These are phyloP conservation scores for Ascoidea asiatica DNA, from an alignment of 805 yeast species.

Conservation along the genomic window DNA sequence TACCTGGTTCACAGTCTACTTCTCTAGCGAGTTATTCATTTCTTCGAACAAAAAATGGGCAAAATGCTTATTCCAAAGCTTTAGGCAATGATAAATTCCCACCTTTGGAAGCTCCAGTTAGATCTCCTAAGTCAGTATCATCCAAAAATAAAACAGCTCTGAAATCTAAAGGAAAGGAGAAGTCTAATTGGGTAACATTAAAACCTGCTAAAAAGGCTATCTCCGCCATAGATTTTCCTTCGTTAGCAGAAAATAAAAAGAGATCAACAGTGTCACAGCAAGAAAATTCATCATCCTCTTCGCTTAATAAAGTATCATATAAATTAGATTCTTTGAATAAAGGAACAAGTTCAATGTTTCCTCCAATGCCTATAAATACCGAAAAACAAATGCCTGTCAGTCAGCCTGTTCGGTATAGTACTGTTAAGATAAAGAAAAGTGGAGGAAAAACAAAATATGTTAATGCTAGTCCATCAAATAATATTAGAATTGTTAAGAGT, in stretches of 20 bases:
- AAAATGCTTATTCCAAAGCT: not conserved
- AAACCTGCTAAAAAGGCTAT: not conserved
- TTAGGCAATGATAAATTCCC: not conserved
- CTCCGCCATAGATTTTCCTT: not conserved
- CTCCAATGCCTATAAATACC: not conserved
- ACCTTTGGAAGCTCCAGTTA: conserved; percentile 14
- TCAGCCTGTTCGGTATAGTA: not conserved
- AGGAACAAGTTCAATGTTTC: too few relatives aligned
- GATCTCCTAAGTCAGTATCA: conserved; percentile 18
- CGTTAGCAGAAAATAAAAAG: not conserved
- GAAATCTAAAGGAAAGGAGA: conserved; percentile 10
- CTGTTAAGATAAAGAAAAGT: not conserved
- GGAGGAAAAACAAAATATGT: not conserved
- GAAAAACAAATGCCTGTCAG: not conserved
- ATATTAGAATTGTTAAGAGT: not conserved
- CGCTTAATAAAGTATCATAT: not conserved
- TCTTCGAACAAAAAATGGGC: not conserved
- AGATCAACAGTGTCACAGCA: not conserved
- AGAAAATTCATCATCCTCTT: not conserved
- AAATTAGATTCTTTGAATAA: not conserved
- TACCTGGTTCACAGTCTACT: conserved; percentile 19
- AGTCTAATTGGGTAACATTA: not conserved
- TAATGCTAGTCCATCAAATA: not conserved
- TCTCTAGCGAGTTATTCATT: not conserved
- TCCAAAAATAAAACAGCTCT: conserved; percentile 18